These are phyloP conservation scores for Thalassiosira livingstoniorum DNA, from an alignment of 352 stramenopile species.

Conservation along the genomic window DNA sequence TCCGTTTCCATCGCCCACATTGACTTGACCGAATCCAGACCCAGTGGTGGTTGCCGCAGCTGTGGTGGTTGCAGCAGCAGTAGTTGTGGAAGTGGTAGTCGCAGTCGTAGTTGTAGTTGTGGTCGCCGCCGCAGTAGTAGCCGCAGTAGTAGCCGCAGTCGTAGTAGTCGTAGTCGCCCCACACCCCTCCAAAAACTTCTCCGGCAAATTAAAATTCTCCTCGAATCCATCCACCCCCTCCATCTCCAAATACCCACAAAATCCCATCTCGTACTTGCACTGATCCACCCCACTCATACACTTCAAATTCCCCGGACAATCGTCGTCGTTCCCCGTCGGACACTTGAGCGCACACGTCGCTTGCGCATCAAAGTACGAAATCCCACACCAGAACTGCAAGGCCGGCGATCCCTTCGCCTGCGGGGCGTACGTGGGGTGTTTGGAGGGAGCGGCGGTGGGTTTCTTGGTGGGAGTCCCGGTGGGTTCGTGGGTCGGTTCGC, in stretches of 20 bases:
- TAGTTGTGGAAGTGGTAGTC: not conserved
- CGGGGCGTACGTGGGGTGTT: conserved; percentile 49
- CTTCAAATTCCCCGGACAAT: conserved; percentile 48
- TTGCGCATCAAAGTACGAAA: conserved; percentile 55
- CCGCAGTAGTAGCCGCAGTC: not conserved
- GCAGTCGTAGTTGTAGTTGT: not conserved
- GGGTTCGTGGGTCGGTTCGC: conserved; percentile 39
- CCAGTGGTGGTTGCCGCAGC: conserved; percentile 6
- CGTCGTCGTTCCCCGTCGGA: conserved; percentile 45
- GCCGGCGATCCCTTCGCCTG: conserved; percentile 42
- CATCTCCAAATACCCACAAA: conserved; percentile 34
- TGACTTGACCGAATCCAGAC: too few species aligned
- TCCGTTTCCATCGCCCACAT: not conserved
- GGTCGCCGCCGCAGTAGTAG: not conserved
- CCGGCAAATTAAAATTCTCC: not conserved
- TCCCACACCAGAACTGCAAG: conserved; percentile 60
- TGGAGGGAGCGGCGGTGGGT: conserved; percentile 51
- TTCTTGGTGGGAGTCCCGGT: conserved; percentile 28
- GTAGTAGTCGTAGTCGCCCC: not conserved
- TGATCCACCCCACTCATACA: conserved; percentile 53
- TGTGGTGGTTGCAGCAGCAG: not conserved
- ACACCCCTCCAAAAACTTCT: too few species aligned
- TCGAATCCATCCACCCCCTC: not conserved
- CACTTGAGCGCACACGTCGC: conserved; percentile 52
- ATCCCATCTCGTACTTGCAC: conserved; percentile 65